Evolutionary conservation across 495 filamentous ascomycete genomes (phyloP), one percentile per base, ranked within the genome.

Genomic region (Parathielavia appendiculata): DNA sequence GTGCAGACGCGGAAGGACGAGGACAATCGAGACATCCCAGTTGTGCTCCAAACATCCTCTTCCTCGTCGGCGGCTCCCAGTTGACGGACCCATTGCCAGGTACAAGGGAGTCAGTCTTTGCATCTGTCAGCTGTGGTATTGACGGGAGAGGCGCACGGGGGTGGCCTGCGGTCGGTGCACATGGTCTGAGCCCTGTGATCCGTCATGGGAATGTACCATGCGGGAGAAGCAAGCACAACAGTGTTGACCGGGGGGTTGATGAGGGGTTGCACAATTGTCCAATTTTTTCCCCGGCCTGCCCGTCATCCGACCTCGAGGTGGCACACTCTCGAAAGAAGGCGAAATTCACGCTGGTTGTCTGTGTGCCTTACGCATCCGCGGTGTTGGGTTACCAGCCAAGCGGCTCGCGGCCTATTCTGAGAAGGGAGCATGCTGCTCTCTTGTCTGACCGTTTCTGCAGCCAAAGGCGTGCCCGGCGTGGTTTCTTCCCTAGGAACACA

Each of bases 141-240:
- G 51, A 26, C 57, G 44, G 57, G 51, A 54, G 51, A 45, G 51
- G 51, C 57, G 51, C 57, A 53, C 41, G 41, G 49, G 49, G 52
- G 26, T 30, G 26, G 32, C 53, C 4, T 4, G 26, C 26, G 22
- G 13, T 35, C 13, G n/a, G 32, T 38, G 35, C 30, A 39, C 39
- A 34, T 44, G 39, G 39, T 7, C 26, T 19, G 40, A 45, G 40
- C 32, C 52, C 40, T 45, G 39, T 35, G 52, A 44, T 45, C 52
- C 17, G 26, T 35, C 51, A 43, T 54, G 40, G 39, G 35, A 2
- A 54, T 23, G 51, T 38, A 53, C 16, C 46, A 49, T 34, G 30
- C 46, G 34, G 35, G 34, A 20, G 9, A 3, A 4, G 4, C 10
- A 20, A 36, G 17, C 20, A 40, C 35, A 26, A 26, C 32, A 20